Evolutionary conservation across 495 filamentous ascomycete species (phyloP), one percentile per base, ranked within the genome.

Genomic region (Bombardia bombarda): DNA sequence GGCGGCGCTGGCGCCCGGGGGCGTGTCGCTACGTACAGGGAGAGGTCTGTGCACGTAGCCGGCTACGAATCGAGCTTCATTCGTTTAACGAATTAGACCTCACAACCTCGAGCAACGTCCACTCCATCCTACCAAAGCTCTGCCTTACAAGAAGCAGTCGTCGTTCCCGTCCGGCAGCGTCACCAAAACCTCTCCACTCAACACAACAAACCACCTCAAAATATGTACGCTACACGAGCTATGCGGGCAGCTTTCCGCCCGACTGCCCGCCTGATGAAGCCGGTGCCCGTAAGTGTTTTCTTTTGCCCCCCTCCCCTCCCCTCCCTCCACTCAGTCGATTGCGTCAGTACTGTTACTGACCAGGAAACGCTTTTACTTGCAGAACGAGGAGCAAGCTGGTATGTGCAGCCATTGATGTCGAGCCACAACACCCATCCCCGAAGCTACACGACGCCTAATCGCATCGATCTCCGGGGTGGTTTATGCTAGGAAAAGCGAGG

Each of bases 371-470:
- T 56, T 3, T 51, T 46, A 51, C 1, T 10, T 24, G 40, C 53
- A 92, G 86, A 87, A 87, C 65, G 84, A 90, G 70, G 77, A 80
- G 65, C 86, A 90, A 56, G 77, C 75, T 66, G 86, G 86, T 92
- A 89, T 46, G 80, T 75, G 26, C 34, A 32, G 45, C 58, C 55
- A 66, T 60, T 58, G 57, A 52, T 5, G 28, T 32, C 19, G 23
- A 49, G 36, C 37, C 40, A 40, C 39, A 26, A 24, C 38, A 23
- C 25, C 19, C 7, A 21, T n/a, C 22, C 4, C 19, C 16, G 34
- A 4, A 34, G 12, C n/a, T 34, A 16, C 32, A 14, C 1, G 32
- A 34, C 32, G 14, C 7, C 18, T 19, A 2, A 16, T 34, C 10
- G 10, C 13, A 28, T 13, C 26, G 26, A 28, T 28, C 2, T 10